A percentile compares a stretch with the other conserved stretches of the same genome.
Evolutionary conservation across 2,329 filamentous ascomycete species (phyloP).

Genomic region (Fusarium sp.): DNA sequence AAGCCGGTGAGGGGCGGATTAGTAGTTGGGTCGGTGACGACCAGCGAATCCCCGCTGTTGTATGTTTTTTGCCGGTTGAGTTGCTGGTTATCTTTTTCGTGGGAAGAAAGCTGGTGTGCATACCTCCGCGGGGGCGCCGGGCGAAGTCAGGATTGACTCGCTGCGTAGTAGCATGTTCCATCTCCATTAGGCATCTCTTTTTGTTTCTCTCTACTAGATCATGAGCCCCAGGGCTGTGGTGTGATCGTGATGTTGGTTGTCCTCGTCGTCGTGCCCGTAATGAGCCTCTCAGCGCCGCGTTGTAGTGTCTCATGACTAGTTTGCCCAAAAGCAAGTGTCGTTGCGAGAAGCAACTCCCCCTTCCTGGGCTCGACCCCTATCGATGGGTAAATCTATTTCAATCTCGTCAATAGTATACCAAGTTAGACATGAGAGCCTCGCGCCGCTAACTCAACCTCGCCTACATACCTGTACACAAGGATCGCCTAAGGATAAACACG

Average conservation of each 20-base stretch:
- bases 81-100: background rate
- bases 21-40: background rate
- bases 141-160: background rate
- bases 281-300: background rate
- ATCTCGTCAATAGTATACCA: no score
- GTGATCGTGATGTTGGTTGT: background rate
- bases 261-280: background rate
- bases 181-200: background rate
- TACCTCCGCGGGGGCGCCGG: no score
- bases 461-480: no score
- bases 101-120: no score
- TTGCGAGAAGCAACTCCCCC: rapidly evolving
- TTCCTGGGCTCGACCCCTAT: background rate
- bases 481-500: background rate
- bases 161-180: background rate
- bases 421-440: no score
- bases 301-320: background rate
- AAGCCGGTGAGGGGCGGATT: background rate
- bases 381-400: background rate
- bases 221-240: background rate
- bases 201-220: rapidly evolving
- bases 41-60: background rate
- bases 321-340: rapidly evolving
- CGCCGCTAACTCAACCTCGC: no score
- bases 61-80: background rate